phyloP scores from a whole-genome alignment of 495 filamentous ascomycete species.

The Talaromyces ruber region DNA sequence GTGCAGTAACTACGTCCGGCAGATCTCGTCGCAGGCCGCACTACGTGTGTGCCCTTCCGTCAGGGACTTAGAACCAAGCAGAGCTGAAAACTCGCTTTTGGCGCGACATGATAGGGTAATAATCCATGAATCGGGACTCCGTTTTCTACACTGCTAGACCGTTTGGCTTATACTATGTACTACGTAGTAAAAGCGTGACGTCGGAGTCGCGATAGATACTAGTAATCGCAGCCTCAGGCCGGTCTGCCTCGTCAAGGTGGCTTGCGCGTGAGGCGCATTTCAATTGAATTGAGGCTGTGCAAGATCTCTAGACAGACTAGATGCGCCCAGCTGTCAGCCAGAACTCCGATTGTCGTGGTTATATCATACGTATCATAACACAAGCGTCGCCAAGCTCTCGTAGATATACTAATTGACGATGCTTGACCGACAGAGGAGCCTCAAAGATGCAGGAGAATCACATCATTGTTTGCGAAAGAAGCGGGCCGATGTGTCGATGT shows the following conservation, averaged over 20 bases:
- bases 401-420: background rate
- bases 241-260: background rate
- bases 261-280: background rate
- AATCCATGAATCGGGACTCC: background rate
- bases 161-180: too few species aligned
- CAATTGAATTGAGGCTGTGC: background rate
- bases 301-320: background rate
- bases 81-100: background rate
- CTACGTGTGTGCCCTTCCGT: background rate
- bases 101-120: background rate
- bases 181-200: background rate
- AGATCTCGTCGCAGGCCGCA: background rate
- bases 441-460: background rate
- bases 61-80: background rate
- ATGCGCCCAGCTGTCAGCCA: background rate
- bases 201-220: background rate
- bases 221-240: conserved; percentile 1
- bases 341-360: background rate
- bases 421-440: background rate
- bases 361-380: too few species aligned
- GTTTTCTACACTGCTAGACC: background rate
- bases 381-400: background rate
- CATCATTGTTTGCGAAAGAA: background rate
- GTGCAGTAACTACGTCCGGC: background rate
- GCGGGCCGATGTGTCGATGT: background rate